Evolutionary conservation across 1,284 basidiomycete genomes (phyloP).

Genomic region (Boletus semigastroideus): DNA sequence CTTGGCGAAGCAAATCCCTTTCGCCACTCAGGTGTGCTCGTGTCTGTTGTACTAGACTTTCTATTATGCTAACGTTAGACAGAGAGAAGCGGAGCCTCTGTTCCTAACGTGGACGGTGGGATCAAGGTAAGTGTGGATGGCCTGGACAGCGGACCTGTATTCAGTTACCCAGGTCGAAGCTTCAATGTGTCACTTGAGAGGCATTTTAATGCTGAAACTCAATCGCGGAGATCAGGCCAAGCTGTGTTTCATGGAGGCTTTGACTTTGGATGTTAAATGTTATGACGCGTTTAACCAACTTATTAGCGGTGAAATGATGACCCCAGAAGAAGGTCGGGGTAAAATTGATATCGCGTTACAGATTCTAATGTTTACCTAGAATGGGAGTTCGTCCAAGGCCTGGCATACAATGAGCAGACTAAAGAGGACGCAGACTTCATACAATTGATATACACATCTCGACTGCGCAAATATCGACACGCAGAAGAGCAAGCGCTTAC

Average conservation of each 20-base stretch:
- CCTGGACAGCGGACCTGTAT: neutral
- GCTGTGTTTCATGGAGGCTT: conserved; percentile 91
- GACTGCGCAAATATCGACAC: conserved; percentile 88
- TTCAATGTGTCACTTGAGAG: conserved; percentile 93
- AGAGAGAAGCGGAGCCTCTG: conserved; percentile 64
- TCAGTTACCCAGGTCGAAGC: conserved; percentile 74
- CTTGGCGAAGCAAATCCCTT: conserved; percentile 92
- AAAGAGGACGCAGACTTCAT: conserved; percentile 89
- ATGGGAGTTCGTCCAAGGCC: conserved; percentile 90
- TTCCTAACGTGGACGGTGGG: conserved; percentile 79
- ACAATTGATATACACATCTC: conserved; percentile 87
- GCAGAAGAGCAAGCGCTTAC: conserved; percentile 78
- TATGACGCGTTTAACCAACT: conserved; percentile 95
- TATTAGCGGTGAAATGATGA: conserved; percentile 91
- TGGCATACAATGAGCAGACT: conserved; percentile 82
- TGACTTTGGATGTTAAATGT: conserved; percentile 94
- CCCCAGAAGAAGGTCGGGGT: conserved; percentile 78
- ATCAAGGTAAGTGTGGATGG: conserved; percentile 63
- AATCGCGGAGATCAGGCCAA: conserved; percentile 90
- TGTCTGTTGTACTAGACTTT: neutral
- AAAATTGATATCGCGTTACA: neutral
- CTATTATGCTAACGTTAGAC: conserved; percentile 7
- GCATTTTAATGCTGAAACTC: conserved; percentile 90
- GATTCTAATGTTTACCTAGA: conserved; percentile 48
- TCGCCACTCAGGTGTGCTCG: conserved; percentile 61